Evolutionary conservation across 2,329 filamentous ascomycete species (phyloP), one percentile per base, ranked within the genome.

Genomic region (Ceratocystis destructans): DNA sequence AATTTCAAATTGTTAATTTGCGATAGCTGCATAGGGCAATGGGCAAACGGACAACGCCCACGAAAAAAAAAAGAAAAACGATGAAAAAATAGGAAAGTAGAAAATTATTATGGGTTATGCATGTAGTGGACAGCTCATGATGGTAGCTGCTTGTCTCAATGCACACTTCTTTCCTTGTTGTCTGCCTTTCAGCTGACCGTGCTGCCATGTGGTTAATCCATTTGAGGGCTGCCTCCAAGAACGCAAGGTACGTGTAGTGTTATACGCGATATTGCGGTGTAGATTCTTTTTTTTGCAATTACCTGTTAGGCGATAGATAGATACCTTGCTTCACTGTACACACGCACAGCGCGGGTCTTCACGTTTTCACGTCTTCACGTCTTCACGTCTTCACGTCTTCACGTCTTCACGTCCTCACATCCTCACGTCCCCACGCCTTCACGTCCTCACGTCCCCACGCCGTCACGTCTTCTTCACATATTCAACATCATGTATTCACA

Each of bases 21-120:
- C 31, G 53, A 57, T 57, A 59, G 17, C 4, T 59, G 55, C 55
- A 59, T 59, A 59, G 55, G 55, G 55, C 28, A 59, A 37, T 6
- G 15, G 2, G 25, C 25, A 59, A 57, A 50, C 3, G 20, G 3
- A 17, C 15, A 59, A 17, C 55, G 25, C 46, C n/a, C 55, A 59
- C 55, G 28, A 57, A 57, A 57, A 57, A 17, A 59, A 59, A 59
- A 3, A 33, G 0, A 10, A 3, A 3, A 37, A 28, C 25, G 1
- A 28, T 28, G 22, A 37, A 37, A 37, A 37, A 37, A 50, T 7
- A 10, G 22, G 22, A 8, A 50, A 8, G 10, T 17, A 22, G 17
- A n/a, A n/a, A 20, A 22, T 50, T 50, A 7, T 22, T 17, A 59
- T 20, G 25, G 5, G 12, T 59, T 59, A 59, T 59, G 55, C 12